A percentile compares a stretch with the other conserved stretches of the same genome.
Conservation (phyloP, 225 moss, liverwort and hornwort species). For the Bryoerythrophyllum caledonicum region DNA sequence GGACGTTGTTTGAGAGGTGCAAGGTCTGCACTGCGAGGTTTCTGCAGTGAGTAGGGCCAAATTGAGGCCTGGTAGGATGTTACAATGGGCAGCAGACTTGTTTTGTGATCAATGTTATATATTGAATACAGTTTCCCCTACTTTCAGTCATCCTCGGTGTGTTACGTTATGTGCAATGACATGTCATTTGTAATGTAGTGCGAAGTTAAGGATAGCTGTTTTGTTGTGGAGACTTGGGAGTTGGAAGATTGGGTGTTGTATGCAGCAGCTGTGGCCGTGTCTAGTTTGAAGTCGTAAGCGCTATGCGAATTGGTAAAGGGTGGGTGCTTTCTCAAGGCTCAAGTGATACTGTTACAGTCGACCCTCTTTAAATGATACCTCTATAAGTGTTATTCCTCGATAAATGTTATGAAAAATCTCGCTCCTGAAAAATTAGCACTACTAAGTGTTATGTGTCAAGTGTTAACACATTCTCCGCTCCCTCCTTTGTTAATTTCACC, state of each 20-base stretch:
- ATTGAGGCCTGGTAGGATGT: constrained; percentile 10
- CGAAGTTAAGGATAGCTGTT: not conserved
- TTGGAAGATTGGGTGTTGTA: not conserved
- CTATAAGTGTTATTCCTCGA: too few relatives aligned
- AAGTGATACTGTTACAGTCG: too few relatives aligned
- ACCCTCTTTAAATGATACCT: too few relatives aligned
- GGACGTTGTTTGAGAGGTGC: constrained; percentile 7
- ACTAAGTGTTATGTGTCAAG: too few relatives aligned
- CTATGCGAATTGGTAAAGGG: not conserved
- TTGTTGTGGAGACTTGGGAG: not conserved
- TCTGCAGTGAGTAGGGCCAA: constrained; percentile 1
- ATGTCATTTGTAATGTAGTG: not conserved
- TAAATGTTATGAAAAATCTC: too few relatives aligned
- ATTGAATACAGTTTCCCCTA: not conserved
- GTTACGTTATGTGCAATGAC: too few relatives aligned
- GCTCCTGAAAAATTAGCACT: too few relatives aligned
- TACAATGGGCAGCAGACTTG: not conserved
- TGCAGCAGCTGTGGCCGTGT: not conserved
- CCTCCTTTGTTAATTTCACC: too few relatives aligned
- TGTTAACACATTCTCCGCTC: too few relatives aligned
- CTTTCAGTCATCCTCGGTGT: too few relatives aligned
- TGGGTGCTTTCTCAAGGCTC: too few relatives aligned
- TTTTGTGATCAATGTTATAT: not conserved
- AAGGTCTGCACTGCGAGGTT: constrained; percentile 20
- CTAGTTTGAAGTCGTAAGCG: not conserved